Evolutionary conservation across 352 stramenopile genomes (phyloP).

Genomic region (Pythium monospermum): DNA sequence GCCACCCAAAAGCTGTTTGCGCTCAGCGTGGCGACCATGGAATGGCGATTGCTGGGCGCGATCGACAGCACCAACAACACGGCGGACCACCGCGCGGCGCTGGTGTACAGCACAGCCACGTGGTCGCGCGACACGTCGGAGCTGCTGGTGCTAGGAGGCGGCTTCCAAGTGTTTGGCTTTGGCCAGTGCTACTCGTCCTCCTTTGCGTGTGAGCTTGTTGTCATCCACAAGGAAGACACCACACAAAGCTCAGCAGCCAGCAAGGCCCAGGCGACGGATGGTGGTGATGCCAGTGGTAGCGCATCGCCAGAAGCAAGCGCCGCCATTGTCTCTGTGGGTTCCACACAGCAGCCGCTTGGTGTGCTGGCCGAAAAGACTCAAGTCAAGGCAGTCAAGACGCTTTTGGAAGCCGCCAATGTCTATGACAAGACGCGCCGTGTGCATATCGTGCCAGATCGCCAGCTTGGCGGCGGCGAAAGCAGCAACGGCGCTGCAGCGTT

Average conservation of each 20-base stretch:
- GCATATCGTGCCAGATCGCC: constrained; percentile 29
- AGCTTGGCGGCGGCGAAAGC: constrained; percentile 10
- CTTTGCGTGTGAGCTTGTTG: constrained; percentile 48
- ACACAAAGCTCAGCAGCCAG: not conserved
- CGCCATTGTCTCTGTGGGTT: not conserved
- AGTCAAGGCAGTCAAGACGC: constrained; percentile 78
- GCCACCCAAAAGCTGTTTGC: constrained; percentile 46
- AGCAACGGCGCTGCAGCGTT: no score
- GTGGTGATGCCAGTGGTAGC: not conserved
- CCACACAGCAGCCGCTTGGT: constrained; percentile 12
- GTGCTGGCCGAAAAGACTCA: constrained; percentile 46
- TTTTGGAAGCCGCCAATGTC: constrained; percentile 48
- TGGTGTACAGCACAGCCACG: constrained; percentile 47
- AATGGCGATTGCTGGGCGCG: constrained; percentile 48
- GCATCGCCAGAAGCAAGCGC: not conserved
- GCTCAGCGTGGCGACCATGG: constrained; percentile 35
- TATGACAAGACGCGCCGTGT: constrained; percentile 83
- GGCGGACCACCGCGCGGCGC: constrained; percentile 39
- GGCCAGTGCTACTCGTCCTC: constrained; percentile 70
- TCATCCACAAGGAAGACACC: constrained; percentile 21
- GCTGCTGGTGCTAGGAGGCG: constrained; percentile 55
- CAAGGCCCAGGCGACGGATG: not conserved
- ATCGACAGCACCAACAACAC: constrained; percentile 25
- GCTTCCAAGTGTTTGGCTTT: constrained; percentile 85
- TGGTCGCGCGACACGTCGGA: constrained; percentile 39